These are phyloP conservation scores for Thalia dealbata DNA, from an alignment of 176 grass and related monocot genomes.

Conservation along the genomic window DNA sequence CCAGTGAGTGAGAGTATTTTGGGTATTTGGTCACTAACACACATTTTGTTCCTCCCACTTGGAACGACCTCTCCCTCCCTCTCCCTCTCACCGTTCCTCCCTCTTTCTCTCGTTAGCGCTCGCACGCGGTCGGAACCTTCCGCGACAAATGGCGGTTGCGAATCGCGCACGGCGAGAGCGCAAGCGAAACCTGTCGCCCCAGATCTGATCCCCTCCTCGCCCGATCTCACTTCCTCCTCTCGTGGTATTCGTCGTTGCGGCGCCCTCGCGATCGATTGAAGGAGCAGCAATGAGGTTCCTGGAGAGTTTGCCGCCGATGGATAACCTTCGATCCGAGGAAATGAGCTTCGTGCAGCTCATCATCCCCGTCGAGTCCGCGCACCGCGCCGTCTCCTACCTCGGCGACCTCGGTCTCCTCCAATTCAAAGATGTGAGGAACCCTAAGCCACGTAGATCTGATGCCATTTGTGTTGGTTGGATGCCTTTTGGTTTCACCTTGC, in stretches of 20 bases:
- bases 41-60: not conserved
- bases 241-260: conserved; percentile 3
- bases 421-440: conserved; percentile 91
- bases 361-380: conserved; percentile 80
- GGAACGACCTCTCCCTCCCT: not conserved
- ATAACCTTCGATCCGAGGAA: conserved; percentile 91
- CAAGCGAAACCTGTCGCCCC: conserved; percentile 5
- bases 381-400: conserved; percentile 81
- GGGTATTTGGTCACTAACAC: not conserved
- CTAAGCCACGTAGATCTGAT: conserved; percentile 10
- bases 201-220: conserved; percentile 38
- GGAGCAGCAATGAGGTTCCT: conserved; percentile 63
- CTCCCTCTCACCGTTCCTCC: not conserved
- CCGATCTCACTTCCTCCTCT: conserved; percentile 5
- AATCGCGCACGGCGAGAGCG: conserved; percentile 12
- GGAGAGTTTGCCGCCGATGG: conserved; percentile 74
- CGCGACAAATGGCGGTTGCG: conserved; percentile 31
- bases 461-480: not conserved
- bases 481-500: not conserved
- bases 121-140: conserved; percentile 2
- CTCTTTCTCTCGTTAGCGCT: not conserved
- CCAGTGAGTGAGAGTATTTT: too few relatives aligned
- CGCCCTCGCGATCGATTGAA: conserved; percentile 31
- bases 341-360: conserved; percentile 99
- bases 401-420: conserved; percentile 94